phyloP scores from a whole-genome alignment of 495 filamentous ascomycete genomes.

The Tuber borchii region DNA sequence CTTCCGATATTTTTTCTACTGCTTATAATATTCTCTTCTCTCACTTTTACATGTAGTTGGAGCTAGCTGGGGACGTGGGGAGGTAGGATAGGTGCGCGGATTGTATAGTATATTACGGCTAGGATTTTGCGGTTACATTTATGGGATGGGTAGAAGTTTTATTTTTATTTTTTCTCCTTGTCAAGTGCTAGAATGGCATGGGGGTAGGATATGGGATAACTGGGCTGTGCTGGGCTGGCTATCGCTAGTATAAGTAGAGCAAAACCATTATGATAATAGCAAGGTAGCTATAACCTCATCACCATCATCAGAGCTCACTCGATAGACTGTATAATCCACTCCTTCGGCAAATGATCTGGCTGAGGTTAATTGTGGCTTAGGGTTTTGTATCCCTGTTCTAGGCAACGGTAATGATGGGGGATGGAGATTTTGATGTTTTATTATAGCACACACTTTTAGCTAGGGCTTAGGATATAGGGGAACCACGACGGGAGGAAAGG shows the following conservation, averaged over 20 bases:
- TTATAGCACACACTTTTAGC: background rate
- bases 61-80: background rate
- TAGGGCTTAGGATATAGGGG: background rate
- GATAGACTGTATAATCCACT: background rate
- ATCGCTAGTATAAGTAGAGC: background rate
- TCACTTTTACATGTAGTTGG: background rate
- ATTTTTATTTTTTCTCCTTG: background rate
- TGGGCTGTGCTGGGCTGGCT: background rate
- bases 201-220: background rate
- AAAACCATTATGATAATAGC: background rate
- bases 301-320: background rate
- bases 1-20: background rate
- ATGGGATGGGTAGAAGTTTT: background rate
- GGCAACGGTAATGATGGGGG: background rate
- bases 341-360: background rate
- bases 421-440: background rate
- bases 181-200: background rate
- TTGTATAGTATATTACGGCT: conserved; percentile 1
- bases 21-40: background rate
- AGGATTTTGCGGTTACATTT: conserved; percentile 3
- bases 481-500: background rate
- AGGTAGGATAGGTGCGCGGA: background rate
- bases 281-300: background rate
- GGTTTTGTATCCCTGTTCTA: background rate
- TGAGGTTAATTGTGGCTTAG: background rate